Evolutionary conservation across 2,329 filamentous ascomycete genomes (phyloP).

Genomic region (Calonectria hawksworthii): DNA sequence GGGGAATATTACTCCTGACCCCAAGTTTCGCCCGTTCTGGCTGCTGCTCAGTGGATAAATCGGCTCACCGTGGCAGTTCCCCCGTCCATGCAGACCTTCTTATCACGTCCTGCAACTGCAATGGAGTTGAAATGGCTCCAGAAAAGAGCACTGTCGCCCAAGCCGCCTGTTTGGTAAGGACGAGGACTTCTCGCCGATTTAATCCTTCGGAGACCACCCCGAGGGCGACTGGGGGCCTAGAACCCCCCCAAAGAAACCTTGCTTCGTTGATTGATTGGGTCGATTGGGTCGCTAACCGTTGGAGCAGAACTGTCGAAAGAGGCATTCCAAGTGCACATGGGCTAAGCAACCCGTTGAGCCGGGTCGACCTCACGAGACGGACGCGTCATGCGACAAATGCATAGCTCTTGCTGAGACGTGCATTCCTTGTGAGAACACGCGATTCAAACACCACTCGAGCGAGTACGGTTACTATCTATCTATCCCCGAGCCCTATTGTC

Average conservation of each 20-base stretch:
- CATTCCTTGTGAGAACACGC: slow-evolving; percentile 29
- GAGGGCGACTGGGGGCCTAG: background rate
- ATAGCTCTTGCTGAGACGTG: slow-evolving; percentile 27
- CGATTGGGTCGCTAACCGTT: background rate
- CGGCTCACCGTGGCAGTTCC: slow-evolving; percentile 12
- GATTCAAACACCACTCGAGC: slow-evolving; percentile 33
- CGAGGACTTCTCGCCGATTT: background rate
- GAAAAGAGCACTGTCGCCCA: slow-evolving; percentile 15
- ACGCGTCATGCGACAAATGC: slow-evolving; percentile 30
- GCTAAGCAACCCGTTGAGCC: background rate
- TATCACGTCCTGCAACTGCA: background rate
- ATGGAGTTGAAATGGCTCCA: slow-evolving; percentile 26
- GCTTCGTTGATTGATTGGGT: no score
- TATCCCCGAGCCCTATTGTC: background rate
- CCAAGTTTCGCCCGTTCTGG: background rate
- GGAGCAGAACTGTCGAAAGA: slow-evolving; percentile 27
- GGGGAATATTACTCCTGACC: slow-evolving; percentile 28
- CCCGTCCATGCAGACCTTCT: slow-evolving; percentile 3
- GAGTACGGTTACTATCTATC: slow-evolving; percentile 9
- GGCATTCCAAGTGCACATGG: slow-evolving; percentile 31
- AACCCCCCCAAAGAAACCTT: no score
- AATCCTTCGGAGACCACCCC: background rate
- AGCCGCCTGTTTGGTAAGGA: slow-evolving; percentile 25
- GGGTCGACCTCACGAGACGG: slow-evolving; percentile 16
- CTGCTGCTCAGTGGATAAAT: slow-evolving; percentile 13